Conservation (phyloP, 1,284 basidiomycete species). For the Retiboletus flavoniger region DNA sequence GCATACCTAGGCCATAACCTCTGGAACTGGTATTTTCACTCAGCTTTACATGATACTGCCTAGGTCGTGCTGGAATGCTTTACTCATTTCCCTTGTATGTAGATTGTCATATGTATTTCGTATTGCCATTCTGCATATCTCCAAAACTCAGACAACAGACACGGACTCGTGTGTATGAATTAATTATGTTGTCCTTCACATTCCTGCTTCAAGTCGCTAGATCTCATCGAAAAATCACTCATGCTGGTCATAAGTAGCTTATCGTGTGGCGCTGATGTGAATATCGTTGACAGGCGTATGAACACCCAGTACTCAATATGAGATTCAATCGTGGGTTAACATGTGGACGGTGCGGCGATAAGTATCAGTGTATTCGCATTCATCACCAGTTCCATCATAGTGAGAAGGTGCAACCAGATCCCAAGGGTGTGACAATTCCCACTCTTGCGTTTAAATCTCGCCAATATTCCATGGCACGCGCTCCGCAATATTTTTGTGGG, state of each 20-base stretch:
- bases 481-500: not conserved
- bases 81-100: not conserved
- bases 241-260: not conserved
- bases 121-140: not conserved
- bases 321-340: not conserved
- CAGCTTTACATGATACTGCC: not conserved
- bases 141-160: not conserved
- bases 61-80: not conserved
- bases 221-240: not conserved
- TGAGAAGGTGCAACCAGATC: not conserved
- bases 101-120: not conserved
- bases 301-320: not conserved
- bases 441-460: not conserved
- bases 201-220: not conserved
- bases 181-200: not conserved
- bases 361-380: not conserved
- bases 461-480: not conserved
- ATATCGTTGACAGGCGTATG: not conserved
- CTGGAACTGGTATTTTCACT: not conserved
- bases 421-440: not conserved
- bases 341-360: not conserved
- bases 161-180: not conserved
- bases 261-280: too few relatives aligned
- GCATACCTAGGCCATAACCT: not conserved
- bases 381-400: not conserved